Conservation (phyloP, 176 grass and related monocot species). For the Triticum dicoccoides region DNA sequence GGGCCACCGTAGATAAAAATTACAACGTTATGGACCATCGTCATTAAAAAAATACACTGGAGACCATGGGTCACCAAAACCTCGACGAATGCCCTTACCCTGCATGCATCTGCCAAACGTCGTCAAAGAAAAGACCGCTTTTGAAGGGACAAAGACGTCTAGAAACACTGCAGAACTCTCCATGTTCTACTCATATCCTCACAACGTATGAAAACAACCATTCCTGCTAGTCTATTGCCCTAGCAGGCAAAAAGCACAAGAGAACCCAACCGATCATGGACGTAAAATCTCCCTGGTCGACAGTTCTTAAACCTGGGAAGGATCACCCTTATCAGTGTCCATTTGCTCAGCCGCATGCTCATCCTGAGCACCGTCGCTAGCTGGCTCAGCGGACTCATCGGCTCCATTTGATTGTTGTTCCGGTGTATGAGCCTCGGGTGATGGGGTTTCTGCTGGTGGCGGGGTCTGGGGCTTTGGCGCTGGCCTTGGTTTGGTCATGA, state of each 20-base stretch:
- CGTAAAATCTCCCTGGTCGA: background rate
- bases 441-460: constrained; percentile 34
- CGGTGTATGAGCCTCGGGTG: constrained; percentile 27
- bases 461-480: constrained; percentile 57
- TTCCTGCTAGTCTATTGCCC: background rate
- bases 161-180: constrained; percentile 10
- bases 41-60: constrained; percentile 2
- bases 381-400: background rate
- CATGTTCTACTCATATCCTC: constrained; percentile 21
- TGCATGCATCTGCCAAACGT: background rate
- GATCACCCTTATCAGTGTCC: constrained; percentile 55
- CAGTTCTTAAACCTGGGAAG: constrained; percentile 20
- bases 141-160: background rate
- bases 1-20: background rate
- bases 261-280: background rate
- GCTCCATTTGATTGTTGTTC: constrained; percentile 36
- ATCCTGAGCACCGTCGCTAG: constrained; percentile 29
- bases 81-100: background rate
- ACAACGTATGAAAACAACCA: constrained; percentile 14
- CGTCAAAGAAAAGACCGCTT: background rate
- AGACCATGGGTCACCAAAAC: constrained; percentile 7
- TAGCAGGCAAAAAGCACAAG: background rate
- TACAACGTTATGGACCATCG: constrained; percentile 1
- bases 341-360: constrained; percentile 46
- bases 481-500: constrained; percentile 83